Evolutionary conservation across 1,284 basidiomycete species (phyloP), one percentile per base, ranked within the genome.

Genomic region (Porogramme epimiltina): DNA sequence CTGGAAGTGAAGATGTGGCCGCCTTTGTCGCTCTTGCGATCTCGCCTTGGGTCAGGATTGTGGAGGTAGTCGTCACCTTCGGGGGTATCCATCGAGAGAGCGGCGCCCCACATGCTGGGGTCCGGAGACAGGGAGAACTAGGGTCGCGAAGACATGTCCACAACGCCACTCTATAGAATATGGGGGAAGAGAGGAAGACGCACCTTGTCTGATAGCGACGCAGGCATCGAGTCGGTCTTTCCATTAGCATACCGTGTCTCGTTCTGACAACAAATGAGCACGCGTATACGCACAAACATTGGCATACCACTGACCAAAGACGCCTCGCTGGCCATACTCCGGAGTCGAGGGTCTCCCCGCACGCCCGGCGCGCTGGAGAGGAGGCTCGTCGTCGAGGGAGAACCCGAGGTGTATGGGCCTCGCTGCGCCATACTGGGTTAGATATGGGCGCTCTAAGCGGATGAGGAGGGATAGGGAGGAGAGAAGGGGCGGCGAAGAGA

Each of bases 61-160:
- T 91, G 89, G 36, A 91, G 79, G 55, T 77, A 78, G 66, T 91
- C 88, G 55, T 91, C 88, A 3, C 79, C 70, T 64, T 91, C 88
- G 0, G 68, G 67, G 45, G 79, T 70, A 52, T 77, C 77, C 20
- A 77, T 76, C 4, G 82, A 84, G 46, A 89, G 69, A 59, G 86
- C 76, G 23, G 85, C 78, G 4, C 86, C 85, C 89, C 89, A 91
- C 1, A 77, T 76, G 10, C 77, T 70, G 11, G 88, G 88, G 66
- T 91, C 88, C 1, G 87, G 80, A 1, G 87, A 82, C 11, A 91
- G 77, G 9, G 88, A 88, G 63, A 82, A 90, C 87, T 91, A 39
- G 9, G 13, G 19, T 10, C 34, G n/a, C 8, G 34, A 37, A 20
- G 13, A 31, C 22, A 41, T 16, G 18, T 8, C 9, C 19, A 19